phyloP scores from a whole-genome alignment of 2,329 filamentous ascomycete species.

The Orbilia brochopaga region DNA sequence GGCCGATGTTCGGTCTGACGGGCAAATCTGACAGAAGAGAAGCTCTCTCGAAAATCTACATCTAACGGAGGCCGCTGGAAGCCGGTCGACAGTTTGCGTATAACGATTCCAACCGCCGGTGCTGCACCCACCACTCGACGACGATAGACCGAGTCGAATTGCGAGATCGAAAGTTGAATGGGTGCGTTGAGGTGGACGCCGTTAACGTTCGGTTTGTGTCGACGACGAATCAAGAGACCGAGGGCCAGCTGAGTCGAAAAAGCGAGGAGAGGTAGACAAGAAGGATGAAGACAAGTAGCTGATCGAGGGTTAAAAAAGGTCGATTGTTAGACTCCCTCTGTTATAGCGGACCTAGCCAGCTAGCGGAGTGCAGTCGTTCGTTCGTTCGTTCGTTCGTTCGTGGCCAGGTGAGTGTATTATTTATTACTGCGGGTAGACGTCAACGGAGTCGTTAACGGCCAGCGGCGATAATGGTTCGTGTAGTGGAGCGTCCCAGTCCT shows the following conservation, averaged over 20 bases:
- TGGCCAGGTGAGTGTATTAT: not conserved
- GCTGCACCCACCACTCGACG: not conserved
- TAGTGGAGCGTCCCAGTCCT: not conserved
- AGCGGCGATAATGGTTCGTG: not conserved
- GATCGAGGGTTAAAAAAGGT: too few species aligned
- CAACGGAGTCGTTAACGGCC: not conserved
- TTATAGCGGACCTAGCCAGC: not conserved
- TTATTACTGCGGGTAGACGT: not conserved
- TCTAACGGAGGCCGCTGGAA: conserved; percentile 17
- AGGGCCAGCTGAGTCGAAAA: not conserved
- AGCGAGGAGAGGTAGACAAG: not conserved
- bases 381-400: too few species aligned
- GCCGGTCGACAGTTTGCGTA: conserved; percentile 12
- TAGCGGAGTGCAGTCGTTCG: not conserved
- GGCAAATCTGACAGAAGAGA: conserved; percentile 2
- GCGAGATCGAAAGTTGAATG: not conserved
- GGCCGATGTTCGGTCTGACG: conserved; percentile 19
- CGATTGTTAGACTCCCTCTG: not conserved
- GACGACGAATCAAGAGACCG: not conserved
- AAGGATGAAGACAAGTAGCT: not conserved
- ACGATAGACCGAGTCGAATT: not conserved
- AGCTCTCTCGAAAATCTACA: conserved; percentile 31
- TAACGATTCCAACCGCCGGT: not conserved
- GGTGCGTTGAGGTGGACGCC: not conserved
- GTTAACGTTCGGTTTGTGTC: not conserved